Base-by-base conservation (phyloP, 1,284 basidiomycete genomes). In the Rhodotorula sp. region DNA sequence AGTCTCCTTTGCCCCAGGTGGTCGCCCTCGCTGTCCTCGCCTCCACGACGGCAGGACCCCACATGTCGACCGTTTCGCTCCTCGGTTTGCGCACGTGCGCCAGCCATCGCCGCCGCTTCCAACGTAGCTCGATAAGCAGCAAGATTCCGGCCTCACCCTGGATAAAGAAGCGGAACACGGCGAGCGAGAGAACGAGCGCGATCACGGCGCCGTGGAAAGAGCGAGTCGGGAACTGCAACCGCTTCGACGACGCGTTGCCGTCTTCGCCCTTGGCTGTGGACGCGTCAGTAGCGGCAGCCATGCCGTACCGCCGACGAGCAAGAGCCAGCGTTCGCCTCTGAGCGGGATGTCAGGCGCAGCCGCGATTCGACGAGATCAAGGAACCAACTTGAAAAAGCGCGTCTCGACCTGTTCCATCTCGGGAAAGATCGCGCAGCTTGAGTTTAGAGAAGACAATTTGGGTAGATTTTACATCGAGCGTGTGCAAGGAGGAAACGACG, bases 91-190 rank as follows among this genome's bases (percentile, higher is more conserved):
- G 26, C 23, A 16, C 3, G 14, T 26, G 8, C 16, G 29, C 54
- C 54, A 21, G 26, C 26, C 26, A 34, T n/a, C 20, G 7, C 31
- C 29, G 23, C 12, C 21, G 3, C 12, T 16, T 15, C 21, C 5
- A 2, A 15, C 4, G 47, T 10, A 14, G 5, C 46, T 47, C 15
- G 16, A 20, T 29, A 34, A 49, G 16, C 14, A 8, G 15, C 10
- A 16, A 12, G 52, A 26, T 15, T 10, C 12, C 1, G 1, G 10
- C 26, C 72, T 58, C 51, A 71, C 74, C 74, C n/a, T 69, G 59
- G 31, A 75, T 52, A 52, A 68, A 68, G 68, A 75, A 70, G 20
- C 73, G 43, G 56, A 68, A 70, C 23, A 75, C 57, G n/a, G 70
- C 73, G 21, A 75, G 65, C 1, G 69, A 58, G 56, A 72, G 58